These are phyloP conservation scores for Trichoderma erinaceum DNA, from an alignment of 495 filamentous ascomycete species.

Conservation along the genomic window DNA sequence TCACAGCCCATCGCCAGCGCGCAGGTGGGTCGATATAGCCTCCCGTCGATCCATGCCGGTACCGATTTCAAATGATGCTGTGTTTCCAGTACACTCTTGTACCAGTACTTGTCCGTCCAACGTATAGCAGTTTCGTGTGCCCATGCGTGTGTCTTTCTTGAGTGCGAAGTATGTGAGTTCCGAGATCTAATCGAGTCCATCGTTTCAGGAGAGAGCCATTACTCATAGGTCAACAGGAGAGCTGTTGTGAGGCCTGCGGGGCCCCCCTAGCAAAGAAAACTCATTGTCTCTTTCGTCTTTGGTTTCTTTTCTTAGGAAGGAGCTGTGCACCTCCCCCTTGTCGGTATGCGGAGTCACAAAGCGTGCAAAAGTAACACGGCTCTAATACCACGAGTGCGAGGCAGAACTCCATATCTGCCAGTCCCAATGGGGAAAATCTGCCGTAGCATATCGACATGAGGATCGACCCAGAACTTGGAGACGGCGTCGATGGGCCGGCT, in stretches of 20 bases:
- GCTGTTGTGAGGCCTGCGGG: background rate
- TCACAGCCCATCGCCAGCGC: conserved; percentile 10
- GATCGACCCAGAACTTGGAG: conserved; percentile 1
- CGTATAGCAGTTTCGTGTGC: background rate
- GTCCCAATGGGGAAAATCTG: conserved; percentile 7
- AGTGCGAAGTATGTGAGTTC: background rate
- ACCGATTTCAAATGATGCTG: conserved; percentile 10
- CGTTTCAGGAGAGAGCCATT: background rate
- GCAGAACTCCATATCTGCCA: background rate
- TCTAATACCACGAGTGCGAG: background rate
- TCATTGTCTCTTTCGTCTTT: too few relatives aligned
- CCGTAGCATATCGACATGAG: conserved; percentile 5
- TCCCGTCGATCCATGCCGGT: conserved; percentile 1
- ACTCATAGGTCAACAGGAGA: background rate
- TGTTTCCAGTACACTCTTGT: background rate
- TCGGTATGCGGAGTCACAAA: too few relatives aligned
- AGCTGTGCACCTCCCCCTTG: too few relatives aligned
- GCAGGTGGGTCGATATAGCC: conserved; percentile 2
- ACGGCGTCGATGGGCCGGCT: conserved; percentile 10
- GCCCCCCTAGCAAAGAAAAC: background rate
- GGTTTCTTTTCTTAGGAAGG: too few relatives aligned
- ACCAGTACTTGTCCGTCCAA: background rate
- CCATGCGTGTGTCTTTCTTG: background rate
- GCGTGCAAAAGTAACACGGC: too few relatives aligned
- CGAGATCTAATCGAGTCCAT: background rate